Percentiles rank a stretch among this genome's conserved stretches.
phyloP scores from a whole-genome alignment of 179 eudicot species.

The Beta lomatogona region DNA sequence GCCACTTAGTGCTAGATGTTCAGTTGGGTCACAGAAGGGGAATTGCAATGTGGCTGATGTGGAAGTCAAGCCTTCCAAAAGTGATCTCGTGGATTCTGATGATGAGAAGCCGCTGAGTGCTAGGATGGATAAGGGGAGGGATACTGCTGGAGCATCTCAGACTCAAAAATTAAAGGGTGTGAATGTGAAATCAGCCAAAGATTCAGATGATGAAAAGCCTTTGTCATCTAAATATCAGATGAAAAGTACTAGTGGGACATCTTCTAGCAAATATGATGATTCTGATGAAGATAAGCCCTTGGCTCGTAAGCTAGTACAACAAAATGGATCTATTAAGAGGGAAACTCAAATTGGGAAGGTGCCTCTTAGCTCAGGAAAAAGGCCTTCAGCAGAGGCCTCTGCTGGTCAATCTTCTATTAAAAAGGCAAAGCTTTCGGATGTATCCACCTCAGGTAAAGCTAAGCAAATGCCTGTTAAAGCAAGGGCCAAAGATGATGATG shows the following conservation, averaged over 20 bases:
- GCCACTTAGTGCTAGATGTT: slow-evolving; percentile 64
- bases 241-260: slow-evolving; percentile 42
- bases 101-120: slow-evolving; percentile 80
- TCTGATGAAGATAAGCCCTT: slow-evolving; percentile 64
- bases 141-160: slow-evolving; percentile 21
- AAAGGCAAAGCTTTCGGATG: slow-evolving; percentile 59
- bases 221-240: slow-evolving; percentile 49
- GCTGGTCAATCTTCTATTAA: slow-evolving; percentile 56
- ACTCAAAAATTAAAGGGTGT: slow-evolving; percentile 27
- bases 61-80: slow-evolving; percentile 36
- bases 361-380: slow-evolving; percentile 50
- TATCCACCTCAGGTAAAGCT: slow-evolving; percentile 44
- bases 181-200: slow-evolving; percentile 26
- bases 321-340: slow-evolving; percentile 64
- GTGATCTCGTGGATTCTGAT: slow-evolving; percentile 76
- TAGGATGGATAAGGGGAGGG: slow-evolving; percentile 47
- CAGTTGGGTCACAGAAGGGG: slow-evolving; percentile 28
- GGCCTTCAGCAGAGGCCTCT: slow-evolving; percentile 50
- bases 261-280: slow-evolving; percentile 46
- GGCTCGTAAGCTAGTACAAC: slow-evolving; percentile 44
- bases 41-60: slow-evolving; percentile 23
- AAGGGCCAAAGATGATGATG: slow-evolving; percentile 63
- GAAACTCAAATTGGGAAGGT: slow-evolving; percentile 50
- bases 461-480: slow-evolving; percentile 54
- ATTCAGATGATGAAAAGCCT: slow-evolving; percentile 70